phyloP scores from a whole-genome alignment of 305 asterid genomes.

The Fraxinus latifolia region DNA sequence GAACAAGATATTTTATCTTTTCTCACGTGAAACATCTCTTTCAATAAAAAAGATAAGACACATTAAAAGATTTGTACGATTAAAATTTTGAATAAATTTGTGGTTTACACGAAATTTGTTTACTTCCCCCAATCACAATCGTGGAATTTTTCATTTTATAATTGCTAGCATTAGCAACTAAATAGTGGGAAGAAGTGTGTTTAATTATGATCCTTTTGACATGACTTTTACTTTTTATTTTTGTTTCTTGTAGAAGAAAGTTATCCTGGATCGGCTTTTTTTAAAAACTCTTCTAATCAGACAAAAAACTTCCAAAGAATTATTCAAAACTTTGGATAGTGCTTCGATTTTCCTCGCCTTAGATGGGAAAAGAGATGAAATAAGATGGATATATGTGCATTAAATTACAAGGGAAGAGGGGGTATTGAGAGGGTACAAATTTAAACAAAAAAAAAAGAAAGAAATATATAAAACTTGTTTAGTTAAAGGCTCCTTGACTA shows the following conservation, averaged over 20 bases:
- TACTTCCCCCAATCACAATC: not conserved
- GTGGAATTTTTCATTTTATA: too few species aligned
- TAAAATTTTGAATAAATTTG: not conserved
- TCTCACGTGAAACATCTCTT: not conserved
- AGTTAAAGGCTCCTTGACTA: not conserved
- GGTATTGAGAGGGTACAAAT: not conserved
- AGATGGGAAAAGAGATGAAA: not conserved
- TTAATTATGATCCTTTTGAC: not conserved
- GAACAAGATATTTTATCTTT: not conserved
- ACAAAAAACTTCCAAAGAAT: not conserved
- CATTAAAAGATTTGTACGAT: not conserved
- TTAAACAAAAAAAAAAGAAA: too few species aligned
- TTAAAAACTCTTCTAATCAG: too few species aligned
- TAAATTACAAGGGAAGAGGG: not conserved
- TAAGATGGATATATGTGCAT: not conserved
- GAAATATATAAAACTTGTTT: too few species aligned
- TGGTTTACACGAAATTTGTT: not conserved
- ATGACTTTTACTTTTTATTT: too few species aligned
- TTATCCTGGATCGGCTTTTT: not conserved
- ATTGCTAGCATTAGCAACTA: not conserved
- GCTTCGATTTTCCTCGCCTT: not conserved
- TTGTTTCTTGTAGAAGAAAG: too few species aligned
- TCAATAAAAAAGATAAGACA: not conserved
- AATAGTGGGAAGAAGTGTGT: not conserved
- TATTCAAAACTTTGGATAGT: not conserved